Evolutionary conservation across 2,329 filamentous ascomycete genomes (phyloP), one percentile per base, ranked within the genome.

Genomic region (Colletotrichum sojae): DNA sequence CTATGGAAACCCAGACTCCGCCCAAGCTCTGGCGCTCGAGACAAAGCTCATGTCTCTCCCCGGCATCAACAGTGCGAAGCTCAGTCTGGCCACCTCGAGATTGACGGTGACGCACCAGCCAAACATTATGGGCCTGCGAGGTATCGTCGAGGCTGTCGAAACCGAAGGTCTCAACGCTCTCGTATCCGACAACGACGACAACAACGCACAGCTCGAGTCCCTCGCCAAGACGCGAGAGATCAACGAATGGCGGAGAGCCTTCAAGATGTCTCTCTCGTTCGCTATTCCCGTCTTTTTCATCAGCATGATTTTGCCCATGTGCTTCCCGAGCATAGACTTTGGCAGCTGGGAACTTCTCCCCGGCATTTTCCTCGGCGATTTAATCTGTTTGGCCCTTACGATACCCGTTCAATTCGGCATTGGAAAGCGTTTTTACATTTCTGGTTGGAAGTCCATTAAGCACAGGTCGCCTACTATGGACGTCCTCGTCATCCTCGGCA

Each of bases 381-480:
- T 98, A 10, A 81, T 97, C 61, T 98, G 94, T 79, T 83, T 98
- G 59, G 76, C 87, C 65, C 88, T 99, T 57, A 98, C 96, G 12
- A 90, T 97, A 74, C 96, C 96, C 39, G 91, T 99, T 9, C 96
- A 99, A 79, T 99, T 99, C 75, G 96, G 96, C 73, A 94, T 99
- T 76, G 96, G 96, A 72, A 94, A 91, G 81, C 92, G 96, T 15
- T 99, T 98, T 79, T 99, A 99, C 78, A 80, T 92, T 67, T 96
- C 94, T 27, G 95, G 95, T n/a, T 98, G 89, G 82, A 97, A 97
- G 78, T 97, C 94, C 1, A 79, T 99, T 74, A 94, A 92, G 80
- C 96, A 99, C 78, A 89, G 90, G 20, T 93, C 95, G 5, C 95
- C 96, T 0, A 99, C 96, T 1, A 99, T 99, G 96, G 96, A 99